These are phyloP conservation scores for Tranzscheliella williamsii DNA, from an alignment of 1,284 basidiomycete genomes.

Conservation along the genomic window DNA sequence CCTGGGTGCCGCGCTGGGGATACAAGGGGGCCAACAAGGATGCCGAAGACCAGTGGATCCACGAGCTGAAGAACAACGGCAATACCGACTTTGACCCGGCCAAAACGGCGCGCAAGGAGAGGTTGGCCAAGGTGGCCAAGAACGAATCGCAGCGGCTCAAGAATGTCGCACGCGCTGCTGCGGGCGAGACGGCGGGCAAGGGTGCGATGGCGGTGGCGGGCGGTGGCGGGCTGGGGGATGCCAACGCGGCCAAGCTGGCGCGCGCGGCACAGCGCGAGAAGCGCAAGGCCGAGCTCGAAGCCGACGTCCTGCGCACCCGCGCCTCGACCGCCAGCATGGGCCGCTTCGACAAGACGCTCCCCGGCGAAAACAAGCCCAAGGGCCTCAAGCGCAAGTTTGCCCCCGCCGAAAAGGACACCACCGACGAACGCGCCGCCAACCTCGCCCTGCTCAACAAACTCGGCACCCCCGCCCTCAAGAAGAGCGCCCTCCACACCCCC, in stretches of 20 bases:
- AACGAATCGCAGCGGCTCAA: conserved; percentile 80
- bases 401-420: conserved; percentile 71
- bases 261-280: conserved; percentile 62
- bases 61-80: conserved; percentile 82
- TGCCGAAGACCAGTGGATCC: conserved; percentile 85
- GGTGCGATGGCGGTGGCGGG: neutral
- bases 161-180: conserved; percentile 70
- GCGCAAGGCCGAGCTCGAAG: conserved; percentile 76
- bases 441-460: conserved; percentile 76
- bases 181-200: neutral
- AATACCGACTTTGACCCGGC: conserved; percentile 76
- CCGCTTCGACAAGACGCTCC: conserved; percentile 77
- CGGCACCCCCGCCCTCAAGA: conserved; percentile 62
- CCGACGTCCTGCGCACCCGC: conserved; percentile 76
- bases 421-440: conserved; percentile 73
- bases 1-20: conserved; percentile 93
- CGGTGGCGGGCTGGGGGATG: conserved; percentile 17
- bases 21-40: conserved; percentile 78
- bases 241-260: conserved; percentile 41
- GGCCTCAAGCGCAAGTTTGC: conserved; percentile 94
- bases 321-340: conserved; percentile 90
- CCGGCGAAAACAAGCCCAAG: conserved; percentile 76
- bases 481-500: conserved; percentile 50
- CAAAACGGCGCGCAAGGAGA: conserved; percentile 73
- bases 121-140: conserved; percentile 79